Conservation (phyloP, 2,329 filamentous ascomycete genomes). For the Colletotrichum sp. region DNA sequence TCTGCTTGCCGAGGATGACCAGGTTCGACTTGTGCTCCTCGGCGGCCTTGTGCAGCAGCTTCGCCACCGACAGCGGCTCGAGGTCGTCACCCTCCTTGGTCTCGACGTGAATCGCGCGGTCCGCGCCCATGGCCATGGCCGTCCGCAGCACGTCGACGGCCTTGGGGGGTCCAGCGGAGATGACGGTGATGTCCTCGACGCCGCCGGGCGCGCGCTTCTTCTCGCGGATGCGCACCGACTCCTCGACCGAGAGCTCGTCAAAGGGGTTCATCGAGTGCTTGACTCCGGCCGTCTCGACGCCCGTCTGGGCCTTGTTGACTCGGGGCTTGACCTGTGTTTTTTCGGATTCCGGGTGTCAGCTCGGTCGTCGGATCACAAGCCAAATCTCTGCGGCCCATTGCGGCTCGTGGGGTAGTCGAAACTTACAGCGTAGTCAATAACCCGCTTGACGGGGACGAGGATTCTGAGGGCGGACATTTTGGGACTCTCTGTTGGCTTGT, state of each 20-base stretch:
- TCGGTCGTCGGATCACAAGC: conserved; percentile 3
- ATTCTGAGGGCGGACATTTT: conserved; percentile 46
- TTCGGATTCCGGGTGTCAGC: conserved; percentile 6
- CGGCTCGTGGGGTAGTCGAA: not conserved
- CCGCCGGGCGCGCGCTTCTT: conserved; percentile 73
- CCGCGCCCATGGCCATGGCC: conserved; percentile 98
- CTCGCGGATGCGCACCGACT: conserved; percentile 93
- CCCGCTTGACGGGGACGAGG: conserved; percentile 81
- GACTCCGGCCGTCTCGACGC: conserved; percentile 88
- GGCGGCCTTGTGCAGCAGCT: conserved; percentile 81
- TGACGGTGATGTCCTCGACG: conserved; percentile 90
- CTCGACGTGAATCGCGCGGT: conserved; percentile 89
- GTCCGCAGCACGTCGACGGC: conserved; percentile 88
- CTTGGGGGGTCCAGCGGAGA: conserved; percentile 89
- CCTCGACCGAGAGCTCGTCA: conserved; percentile 97
- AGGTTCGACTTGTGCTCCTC: conserved; percentile 88
- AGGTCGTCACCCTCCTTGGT: conserved; percentile 75
- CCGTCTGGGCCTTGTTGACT: conserved; percentile 77
- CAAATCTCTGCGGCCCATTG: not conserved
- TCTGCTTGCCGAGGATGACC: conserved; percentile 95
- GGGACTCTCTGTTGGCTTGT: conserved; percentile 2
- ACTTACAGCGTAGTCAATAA: conserved; percentile 85
- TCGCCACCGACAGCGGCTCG: conserved; percentile 91
- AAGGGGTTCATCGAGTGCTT: conserved; percentile 99
- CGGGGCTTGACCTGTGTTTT: conserved; percentile 67